These are phyloP conservation scores for Kwoniella shandongensis DNA, from an alignment of 768 basidiomycete genomes.

Conservation along the genomic window DNA sequence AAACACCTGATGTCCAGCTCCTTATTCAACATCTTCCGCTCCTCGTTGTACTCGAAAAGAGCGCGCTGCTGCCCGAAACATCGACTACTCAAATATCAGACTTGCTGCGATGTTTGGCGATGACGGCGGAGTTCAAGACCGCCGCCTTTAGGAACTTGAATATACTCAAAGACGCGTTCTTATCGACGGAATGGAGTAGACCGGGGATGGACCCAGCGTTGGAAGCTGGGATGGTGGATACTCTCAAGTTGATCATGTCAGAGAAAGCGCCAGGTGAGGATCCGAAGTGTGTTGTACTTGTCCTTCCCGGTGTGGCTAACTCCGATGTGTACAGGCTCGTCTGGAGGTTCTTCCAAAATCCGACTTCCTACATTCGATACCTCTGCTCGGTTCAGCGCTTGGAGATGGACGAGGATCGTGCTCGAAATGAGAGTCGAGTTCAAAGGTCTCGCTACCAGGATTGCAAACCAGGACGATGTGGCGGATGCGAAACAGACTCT, in stretches of 20 bases:
- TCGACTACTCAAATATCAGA: conserved; percentile 14
- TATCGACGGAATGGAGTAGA: conserved; percentile 42
- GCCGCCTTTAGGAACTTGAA: conserved; percentile 46
- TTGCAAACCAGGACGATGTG: conserved; percentile 30
- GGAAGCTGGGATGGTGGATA: conserved; percentile 47
- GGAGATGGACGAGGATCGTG: conserved; percentile 49
- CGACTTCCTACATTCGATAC: conserved; percentile 19
- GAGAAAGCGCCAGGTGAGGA: conserved; percentile 28
- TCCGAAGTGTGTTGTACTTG: no score
- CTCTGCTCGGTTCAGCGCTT: conserved; percentile 37
- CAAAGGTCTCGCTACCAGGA: conserved; percentile 39
- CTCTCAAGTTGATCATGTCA: conserved; percentile 46
- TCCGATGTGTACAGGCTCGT: not conserved
- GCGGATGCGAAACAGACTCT: conserved; percentile 32
- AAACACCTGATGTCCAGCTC: conserved; percentile 21
- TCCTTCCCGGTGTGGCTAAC: not conserved
- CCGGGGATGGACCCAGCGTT: conserved; percentile 19
- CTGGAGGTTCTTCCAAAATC: conserved; percentile 8
- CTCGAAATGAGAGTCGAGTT: conserved; percentile 49
- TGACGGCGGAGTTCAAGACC: conserved; percentile 43
- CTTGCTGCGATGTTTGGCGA: conserved; percentile 28
- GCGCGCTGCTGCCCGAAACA: conserved; percentile 4
- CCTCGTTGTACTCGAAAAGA: conserved; percentile 33
- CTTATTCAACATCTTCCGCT: conserved; percentile 45
- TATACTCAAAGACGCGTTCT: conserved; percentile 47